A percentile compares a stretch with the other conserved stretches of the same genome.
Evolutionary conservation across 1,284 basidiomycete species (phyloP).

Genomic region (Puccinia coronata): DNA sequence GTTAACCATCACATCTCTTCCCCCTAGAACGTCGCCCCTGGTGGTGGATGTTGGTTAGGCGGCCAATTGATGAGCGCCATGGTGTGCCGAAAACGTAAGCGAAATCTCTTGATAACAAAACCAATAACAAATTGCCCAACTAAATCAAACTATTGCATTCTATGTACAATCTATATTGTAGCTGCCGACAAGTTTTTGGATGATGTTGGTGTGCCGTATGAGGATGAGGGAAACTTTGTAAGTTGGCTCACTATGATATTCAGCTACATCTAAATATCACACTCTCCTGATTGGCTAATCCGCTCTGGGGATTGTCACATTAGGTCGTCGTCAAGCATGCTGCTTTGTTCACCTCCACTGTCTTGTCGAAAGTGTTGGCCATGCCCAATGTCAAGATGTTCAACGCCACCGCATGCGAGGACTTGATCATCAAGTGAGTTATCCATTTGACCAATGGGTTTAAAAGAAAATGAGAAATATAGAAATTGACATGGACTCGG

Average conservation of each 20-base stretch:
- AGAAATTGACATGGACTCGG: constrained; percentile 61
- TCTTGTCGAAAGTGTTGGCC: constrained; percentile 71
- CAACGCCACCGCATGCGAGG: constrained; percentile 59
- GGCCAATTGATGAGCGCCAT: constrained; percentile 82
- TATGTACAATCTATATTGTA: constrained; percentile 12
- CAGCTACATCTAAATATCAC: background rate
- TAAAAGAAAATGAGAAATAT: too few species aligned
- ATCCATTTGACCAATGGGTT: too few species aligned
- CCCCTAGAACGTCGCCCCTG: constrained; percentile 67
- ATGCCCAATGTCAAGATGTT: constrained; percentile 67
- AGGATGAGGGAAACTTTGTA: constrained; percentile 72
- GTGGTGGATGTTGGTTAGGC: constrained; percentile 74
- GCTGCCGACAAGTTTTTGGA: constrained; percentile 74
- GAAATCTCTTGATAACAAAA: too few species aligned
- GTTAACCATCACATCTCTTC: too few species aligned
- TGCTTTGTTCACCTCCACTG: constrained; percentile 76
- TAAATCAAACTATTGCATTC: background rate
- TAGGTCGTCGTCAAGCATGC: constrained; percentile 77
- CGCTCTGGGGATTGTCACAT: too few species aligned
- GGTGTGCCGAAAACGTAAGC: constrained; percentile 73
- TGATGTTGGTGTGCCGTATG: constrained; percentile 74
- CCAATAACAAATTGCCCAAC: too few species aligned
- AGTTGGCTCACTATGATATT: too few species aligned
- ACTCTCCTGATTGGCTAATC: background rate
- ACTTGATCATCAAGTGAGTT: constrained; percentile 56